Base-by-base conservation (phyloP, 2,329 filamentous ascomycete genomes). In the Sporothrix humicola region DNA sequence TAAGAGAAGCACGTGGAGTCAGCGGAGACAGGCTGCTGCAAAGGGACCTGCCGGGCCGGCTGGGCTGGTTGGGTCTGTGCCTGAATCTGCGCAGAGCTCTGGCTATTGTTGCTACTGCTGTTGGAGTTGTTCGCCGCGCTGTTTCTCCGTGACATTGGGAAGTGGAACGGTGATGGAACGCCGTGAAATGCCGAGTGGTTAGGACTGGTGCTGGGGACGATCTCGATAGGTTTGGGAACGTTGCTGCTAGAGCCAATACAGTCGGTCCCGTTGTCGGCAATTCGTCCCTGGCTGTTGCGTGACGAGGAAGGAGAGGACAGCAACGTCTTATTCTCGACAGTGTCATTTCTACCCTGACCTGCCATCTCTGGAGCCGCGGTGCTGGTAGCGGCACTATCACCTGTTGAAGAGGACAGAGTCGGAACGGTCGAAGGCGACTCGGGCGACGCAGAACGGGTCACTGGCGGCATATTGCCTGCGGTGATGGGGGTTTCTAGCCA, bases 1-100 rank as follows among this genome's bases (percentile, higher is more conserved):
- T 90, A 90, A 1, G 82, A 84, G 72, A 77, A 48, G 73, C 42
- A 15, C 68, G 2, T 31, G 50, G 12, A 6, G 8, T 20, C 59
- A 10, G 48, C n/a, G 20, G 61, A 2, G 3, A 10, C n/a, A 17
- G 50, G 15, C 10, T 52, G 58, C 15, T 50, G 68, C 5, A 15
- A 6, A 17, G n/a, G 31, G 7, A 31, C 17, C 5, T 37, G 37
- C 13, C 23, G 31, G 8, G 31, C 6, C 3, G n/a, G 10, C 17
- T 61, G 26, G 2, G n/a, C 10, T 8, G 17, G 17, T 10, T 44
- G 59, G 9, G 17, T 23, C 59, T 63, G 59, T 26, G 23, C 23
- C 59, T 63, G 17, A 9, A 37, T 4, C 17, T 10, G 42, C 4
- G 61, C 17, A 5, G 61, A 26, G 23, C 23, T 26, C 23, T 26